A percentile compares a stretch with the other conserved stretches of the same genome.
These are phyloP conservation scores for Begonia masoniana DNA, from an alignment of 306 rosid genomes.

Conservation along the genomic window DNA sequence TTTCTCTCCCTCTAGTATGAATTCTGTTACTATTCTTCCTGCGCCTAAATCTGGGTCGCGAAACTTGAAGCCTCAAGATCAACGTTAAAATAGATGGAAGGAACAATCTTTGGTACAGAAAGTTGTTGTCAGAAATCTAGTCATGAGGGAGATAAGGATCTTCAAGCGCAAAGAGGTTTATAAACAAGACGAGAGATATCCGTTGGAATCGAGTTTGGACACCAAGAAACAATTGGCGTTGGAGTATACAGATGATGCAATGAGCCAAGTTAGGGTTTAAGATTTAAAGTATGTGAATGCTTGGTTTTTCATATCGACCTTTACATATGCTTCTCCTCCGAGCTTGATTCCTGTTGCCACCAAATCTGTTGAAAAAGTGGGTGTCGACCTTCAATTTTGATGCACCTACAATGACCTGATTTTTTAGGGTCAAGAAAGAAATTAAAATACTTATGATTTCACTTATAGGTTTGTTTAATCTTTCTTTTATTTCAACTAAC, in stretches of 20 bases:
- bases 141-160: constrained; percentile 62
- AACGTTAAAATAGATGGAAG: no score
- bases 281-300: constrained; percentile 30
- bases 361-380: constrained; percentile 36
- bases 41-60: constrained; percentile 29
- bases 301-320: constrained; percentile 43
- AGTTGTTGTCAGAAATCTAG: constrained; percentile 16
- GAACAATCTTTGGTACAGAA: constrained; percentile 18
- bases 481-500: no score
- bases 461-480: no score
- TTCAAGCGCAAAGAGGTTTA: constrained; percentile 60
- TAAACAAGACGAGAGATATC: constrained; percentile 7
- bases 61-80: constrained; percentile 18
- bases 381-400: no score
- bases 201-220: constrained; percentile 8
- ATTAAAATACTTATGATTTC: no score
- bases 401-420: no score
- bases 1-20: no score
- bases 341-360: constrained; percentile 64
- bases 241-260: constrained; percentile 46
- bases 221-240: constrained; percentile 16
- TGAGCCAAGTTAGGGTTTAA: constrained; percentile 38
- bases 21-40: no score
- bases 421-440: no score
- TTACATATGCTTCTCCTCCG: constrained; percentile 48